phyloP scores from a whole-genome alignment of 352 stramenopile genomes.

The Phytophthora macrochlamydospora region DNA sequence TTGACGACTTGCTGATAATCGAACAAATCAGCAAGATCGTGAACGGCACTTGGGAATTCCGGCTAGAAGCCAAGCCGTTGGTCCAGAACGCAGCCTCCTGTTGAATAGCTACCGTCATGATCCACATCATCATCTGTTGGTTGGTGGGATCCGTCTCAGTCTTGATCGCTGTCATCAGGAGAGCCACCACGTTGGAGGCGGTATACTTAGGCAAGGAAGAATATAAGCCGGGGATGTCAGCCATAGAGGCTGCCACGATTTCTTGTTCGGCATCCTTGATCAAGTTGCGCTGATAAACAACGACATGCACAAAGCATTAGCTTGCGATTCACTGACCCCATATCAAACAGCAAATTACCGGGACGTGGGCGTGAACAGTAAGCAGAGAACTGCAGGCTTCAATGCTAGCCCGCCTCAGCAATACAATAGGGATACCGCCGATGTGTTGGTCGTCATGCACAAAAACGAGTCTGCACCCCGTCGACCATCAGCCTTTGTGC shows the following conservation, averaged over 20 bases:
- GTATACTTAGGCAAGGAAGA: constrained; percentile 85
- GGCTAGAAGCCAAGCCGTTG: constrained; percentile 75
- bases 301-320: neutral
- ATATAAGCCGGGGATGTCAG: constrained; percentile 69
- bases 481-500: constrained; percentile 41
- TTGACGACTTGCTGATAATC: constrained; percentile 78
- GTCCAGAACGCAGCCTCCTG: constrained; percentile 89
- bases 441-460: constrained; percentile 69
- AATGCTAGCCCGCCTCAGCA: constrained; percentile 75
- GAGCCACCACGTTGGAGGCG: constrained; percentile 83
- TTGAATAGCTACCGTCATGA: constrained; percentile 85
- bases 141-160: constrained; percentile 84
- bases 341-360: constrained; percentile 32
- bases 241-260: constrained; percentile 69
- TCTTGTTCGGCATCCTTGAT: constrained; percentile 83
- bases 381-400: constrained; percentile 84
- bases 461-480: constrained; percentile 55
- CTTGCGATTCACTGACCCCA: no score
- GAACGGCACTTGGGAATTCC: constrained; percentile 85
- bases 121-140: constrained; percentile 91
- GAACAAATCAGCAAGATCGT: constrained; percentile 87
- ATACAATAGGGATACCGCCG: constrained; percentile 73
- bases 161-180: constrained; percentile 86
- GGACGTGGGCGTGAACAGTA: constrained; percentile 81
- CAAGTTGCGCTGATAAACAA: constrained; percentile 48